Percentiles rank a stretch among this genome's conserved stretches.
phyloP scores from a whole-genome alignment of 805 yeast species.

The Myxozyma monticola region DNA sequence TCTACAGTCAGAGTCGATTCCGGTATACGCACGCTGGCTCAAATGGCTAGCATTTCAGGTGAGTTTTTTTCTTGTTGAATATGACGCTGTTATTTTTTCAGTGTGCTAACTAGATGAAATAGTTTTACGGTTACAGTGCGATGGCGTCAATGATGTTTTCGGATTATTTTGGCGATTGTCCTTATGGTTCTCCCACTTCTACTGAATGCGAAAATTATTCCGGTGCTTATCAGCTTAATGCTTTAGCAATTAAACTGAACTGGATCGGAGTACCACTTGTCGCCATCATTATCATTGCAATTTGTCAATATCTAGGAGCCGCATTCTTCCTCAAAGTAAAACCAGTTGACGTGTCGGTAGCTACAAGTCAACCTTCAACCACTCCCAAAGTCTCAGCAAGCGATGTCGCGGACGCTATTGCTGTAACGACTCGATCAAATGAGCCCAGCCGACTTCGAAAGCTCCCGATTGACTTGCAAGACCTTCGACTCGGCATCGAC shows the following conservation, averaged over 20 bases:
- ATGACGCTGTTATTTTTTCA: no score
- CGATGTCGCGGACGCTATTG: neutral
- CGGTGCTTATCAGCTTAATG: slow-evolving; percentile 54
- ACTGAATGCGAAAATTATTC: slow-evolving; percentile 51
- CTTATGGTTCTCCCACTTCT: slow-evolving; percentile 37
- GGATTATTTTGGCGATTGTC: slow-evolving; percentile 61
- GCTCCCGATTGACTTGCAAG: slow-evolving; percentile 34
- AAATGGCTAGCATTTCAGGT: slow-evolving; percentile 66
- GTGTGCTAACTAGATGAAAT: neutral
- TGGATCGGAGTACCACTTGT: slow-evolving; percentile 71
- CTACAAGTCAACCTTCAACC: slow-evolving; percentile 38
- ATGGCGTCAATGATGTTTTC: slow-evolving; percentile 64
- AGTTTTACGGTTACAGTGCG: slow-evolving; percentile 76
- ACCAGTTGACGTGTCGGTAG: slow-evolving; percentile 55
- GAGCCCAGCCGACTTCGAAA: no score
- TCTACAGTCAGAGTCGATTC: slow-evolving; percentile 69
- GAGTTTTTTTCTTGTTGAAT: neutral
- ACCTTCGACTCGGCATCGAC: slow-evolving; percentile 31
- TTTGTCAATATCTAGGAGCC: slow-evolving; percentile 55
- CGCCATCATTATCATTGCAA: slow-evolving; percentile 56
- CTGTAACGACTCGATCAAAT: slow-evolving; percentile 1
- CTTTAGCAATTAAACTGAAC: slow-evolving; percentile 59
- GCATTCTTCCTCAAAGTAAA: slow-evolving; percentile 50
- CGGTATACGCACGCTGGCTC: slow-evolving; percentile 84
- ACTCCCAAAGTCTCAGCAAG: neutral